These are phyloP conservation scores for Salicornia ramosissima DNA, from an alignment of 148 eudicot species.

Conservation along the genomic window DNA sequence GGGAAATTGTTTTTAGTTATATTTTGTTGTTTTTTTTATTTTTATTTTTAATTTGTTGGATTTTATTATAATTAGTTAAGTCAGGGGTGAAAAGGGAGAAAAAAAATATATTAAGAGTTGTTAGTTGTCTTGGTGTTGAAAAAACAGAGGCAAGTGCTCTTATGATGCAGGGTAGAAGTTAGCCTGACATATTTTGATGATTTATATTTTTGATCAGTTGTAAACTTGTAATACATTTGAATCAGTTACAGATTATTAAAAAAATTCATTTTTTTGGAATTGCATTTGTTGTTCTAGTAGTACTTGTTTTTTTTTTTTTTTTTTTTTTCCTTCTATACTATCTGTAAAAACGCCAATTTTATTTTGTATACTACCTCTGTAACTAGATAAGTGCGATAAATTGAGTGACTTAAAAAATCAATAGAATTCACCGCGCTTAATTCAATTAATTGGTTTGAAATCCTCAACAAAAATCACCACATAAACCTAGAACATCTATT, in stretches of 20 bases:
- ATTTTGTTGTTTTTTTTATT: not conserved
- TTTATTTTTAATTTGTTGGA: no score
- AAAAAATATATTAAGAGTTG: conserved; percentile 5
- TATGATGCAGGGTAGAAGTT: conserved; percentile 7
- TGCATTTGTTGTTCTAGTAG: not conserved
- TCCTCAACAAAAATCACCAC: no score
- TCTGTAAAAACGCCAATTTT: no score
- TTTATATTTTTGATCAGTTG: conserved; percentile 22
- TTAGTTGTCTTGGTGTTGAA: not conserved
- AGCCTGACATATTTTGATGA: conserved; percentile 24
- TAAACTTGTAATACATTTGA: conserved; percentile 19
- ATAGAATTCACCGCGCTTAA: no score
- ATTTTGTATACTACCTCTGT: no score
- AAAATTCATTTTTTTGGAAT: conserved; percentile 22
- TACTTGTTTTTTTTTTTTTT: no score
- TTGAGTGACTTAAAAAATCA: no score
- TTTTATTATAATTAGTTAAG: conserved; percentile 12
- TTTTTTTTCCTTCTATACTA: no score
- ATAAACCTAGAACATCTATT: not conserved
- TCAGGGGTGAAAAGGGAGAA: not conserved
- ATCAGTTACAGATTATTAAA: conserved; percentile 13
- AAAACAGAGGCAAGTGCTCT: not conserved
- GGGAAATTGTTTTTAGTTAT: conserved; percentile 8
- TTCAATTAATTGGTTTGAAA: no score
- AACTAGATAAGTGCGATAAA: no score